phyloP scores from a whole-genome alignment of 352 stramenopile species.

The Pythium apleroticum region DNA sequence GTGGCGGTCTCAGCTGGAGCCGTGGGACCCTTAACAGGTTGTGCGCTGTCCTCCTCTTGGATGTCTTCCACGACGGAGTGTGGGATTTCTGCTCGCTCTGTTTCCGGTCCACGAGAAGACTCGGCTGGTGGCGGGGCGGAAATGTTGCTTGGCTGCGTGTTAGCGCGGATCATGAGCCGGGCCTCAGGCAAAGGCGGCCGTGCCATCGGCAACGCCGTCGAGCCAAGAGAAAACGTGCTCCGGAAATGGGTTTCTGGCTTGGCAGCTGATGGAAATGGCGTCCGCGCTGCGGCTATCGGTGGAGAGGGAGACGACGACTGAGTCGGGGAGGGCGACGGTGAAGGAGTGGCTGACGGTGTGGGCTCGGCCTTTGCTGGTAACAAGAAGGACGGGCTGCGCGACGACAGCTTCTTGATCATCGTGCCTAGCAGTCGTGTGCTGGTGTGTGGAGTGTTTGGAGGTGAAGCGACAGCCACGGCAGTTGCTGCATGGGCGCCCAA shows the following conservation, averaged over 20 bases:
- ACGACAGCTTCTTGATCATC: slow-evolving; percentile 11
- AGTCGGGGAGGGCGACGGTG: neutral
- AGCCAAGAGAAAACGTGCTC: neutral
- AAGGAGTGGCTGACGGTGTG: neutral
- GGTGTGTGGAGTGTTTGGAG: neutral
- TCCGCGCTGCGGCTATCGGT: too few species aligned
- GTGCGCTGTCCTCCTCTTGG: neutral
- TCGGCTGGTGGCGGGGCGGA: neutral
- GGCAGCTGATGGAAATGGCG: neutral
- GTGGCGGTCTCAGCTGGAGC: neutral
- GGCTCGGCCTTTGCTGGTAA: neutral
- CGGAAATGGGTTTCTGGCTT: neutral
- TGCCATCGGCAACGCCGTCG: neutral
- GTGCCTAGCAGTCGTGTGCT: neutral
- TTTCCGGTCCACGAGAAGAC: neutral
- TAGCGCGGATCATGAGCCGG: neutral
- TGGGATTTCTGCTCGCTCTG: neutral
- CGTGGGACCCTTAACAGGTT: neutral
- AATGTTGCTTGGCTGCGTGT: neutral
- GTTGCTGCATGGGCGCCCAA: neutral
- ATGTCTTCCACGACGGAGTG: neutral
- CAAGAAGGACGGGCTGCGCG: neutral
- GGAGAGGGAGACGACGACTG: neutral
- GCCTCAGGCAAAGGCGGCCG: neutral
- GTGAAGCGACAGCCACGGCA: neutral